Evolutionary conservation across 768 basidiomycete species (phyloP).

Genomic region (Hirschioporus abietinus): DNA sequence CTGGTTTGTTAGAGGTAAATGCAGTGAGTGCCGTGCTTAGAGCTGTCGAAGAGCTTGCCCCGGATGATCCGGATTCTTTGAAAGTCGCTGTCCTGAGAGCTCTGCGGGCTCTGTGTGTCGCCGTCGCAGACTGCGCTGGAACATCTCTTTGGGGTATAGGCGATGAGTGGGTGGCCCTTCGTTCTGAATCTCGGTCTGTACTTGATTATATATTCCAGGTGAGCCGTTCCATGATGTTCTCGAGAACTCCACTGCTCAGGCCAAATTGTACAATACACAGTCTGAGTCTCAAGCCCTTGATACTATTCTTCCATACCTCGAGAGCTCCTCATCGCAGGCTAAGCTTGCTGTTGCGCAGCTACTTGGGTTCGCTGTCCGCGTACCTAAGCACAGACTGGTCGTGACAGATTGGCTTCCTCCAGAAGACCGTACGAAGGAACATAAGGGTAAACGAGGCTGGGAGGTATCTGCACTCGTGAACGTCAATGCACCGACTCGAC

Average conservation of each 20-base stretch:
- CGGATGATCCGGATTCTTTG: conserved; percentile 33
- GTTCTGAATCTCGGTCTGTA: conserved; percentile 49
- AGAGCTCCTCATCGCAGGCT: conserved; percentile 34
- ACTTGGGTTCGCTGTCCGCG: conserved; percentile 47
- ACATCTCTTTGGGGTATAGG: conserved; percentile 66
- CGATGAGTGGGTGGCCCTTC: conserved; percentile 34
- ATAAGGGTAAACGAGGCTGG: conserved; percentile 65
- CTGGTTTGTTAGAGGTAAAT: conserved; percentile 49
- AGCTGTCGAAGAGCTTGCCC: conserved; percentile 47
- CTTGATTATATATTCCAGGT: conserved; percentile 61
- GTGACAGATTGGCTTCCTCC: conserved; percentile 62
- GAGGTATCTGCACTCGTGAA: conserved; percentile 48
- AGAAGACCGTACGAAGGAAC: conserved; percentile 47
- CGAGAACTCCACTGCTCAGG: neutral
- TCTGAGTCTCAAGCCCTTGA: conserved; percentile 56
- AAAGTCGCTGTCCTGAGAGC: conserved; percentile 59
- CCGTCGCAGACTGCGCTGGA: conserved; percentile 63
- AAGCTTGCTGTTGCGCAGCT: conserved; percentile 54
- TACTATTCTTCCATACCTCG: conserved; percentile 59
- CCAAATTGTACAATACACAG: conserved; percentile 8
- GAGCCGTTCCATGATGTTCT: conserved; percentile 10
- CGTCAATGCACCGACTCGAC: conserved; percentile 33
- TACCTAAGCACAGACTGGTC: conserved; percentile 39
- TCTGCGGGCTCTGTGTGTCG: conserved; percentile 50
- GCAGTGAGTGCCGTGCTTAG: conserved; percentile 58